Evolutionary conservation across 2,329 filamentous ascomycete species (phyloP).

Genomic region (Sclerotinia minor): DNA sequence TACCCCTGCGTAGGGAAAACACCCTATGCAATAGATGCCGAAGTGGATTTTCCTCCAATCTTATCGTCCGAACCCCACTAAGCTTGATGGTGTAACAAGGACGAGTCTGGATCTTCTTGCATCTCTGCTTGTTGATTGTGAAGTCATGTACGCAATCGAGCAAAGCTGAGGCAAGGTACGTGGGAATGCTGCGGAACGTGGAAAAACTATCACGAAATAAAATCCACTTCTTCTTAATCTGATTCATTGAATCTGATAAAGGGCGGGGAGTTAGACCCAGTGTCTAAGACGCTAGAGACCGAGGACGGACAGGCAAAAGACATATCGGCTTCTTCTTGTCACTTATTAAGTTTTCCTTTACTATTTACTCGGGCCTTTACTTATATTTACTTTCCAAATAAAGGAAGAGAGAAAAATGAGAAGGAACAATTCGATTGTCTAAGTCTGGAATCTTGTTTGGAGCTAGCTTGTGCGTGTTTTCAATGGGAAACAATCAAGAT

Average conservation of each 20-base stretch:
- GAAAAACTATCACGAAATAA: slow-evolving; percentile 5
- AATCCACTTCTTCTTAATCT: neutral
- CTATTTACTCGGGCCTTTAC: neutral
- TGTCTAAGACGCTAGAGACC: slow-evolving; percentile 11
- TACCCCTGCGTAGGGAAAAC: neutral
- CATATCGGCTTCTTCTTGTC: neutral
- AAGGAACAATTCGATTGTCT: slow-evolving; percentile 3
- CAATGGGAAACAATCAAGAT: slow-evolving; percentile 34
- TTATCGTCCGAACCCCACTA: neutral
- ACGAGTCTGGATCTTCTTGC: slow-evolving; percentile 4
- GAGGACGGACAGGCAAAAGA: slow-evolving; percentile 3
- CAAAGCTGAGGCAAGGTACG: neutral
- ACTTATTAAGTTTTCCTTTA: neutral
- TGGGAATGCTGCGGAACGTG: neutral
- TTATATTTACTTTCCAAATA: neutral
- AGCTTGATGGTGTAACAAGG: slow-evolving; percentile 2
- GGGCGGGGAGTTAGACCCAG: neutral
- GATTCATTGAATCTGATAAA: slow-evolving; percentile 4
- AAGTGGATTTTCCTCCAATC: neutral
- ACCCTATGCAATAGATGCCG: neutral
- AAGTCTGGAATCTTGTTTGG: neutral
- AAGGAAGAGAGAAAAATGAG: neutral
- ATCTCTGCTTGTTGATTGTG: neutral
- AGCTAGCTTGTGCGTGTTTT: slow-evolving; percentile 30
- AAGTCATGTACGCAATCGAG: neutral